phyloP scores from a whole-genome alignment of 1,284 basidiomycete species.

The Psilocybe mexicana region DNA sequence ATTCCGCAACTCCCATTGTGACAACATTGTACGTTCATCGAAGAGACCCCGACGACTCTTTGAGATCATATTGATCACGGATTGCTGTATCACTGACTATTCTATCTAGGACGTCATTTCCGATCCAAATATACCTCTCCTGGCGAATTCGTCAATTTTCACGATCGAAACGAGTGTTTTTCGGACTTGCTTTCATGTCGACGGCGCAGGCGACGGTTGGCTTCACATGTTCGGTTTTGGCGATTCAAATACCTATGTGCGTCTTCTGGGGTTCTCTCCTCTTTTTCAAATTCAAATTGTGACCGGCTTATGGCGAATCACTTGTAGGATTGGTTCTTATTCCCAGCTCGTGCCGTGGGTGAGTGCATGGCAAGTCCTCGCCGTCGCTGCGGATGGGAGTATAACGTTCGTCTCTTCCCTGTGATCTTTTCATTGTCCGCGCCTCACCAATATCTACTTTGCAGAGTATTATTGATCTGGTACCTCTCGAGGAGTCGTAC shows the following conservation, averaged over 20 bases:
- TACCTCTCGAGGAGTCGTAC: slow-evolving; percentile 25
- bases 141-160: slow-evolving; percentile 34
- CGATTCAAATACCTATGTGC: slow-evolving; percentile 21
- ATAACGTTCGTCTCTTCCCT: slow-evolving; percentile 23
- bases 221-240: slow-evolving; percentile 22
- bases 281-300: not conserved
- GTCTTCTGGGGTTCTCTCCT: not conserved
- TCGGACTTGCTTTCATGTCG: slow-evolving; percentile 24
- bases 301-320: not conserved
- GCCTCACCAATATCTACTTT: not conserved
- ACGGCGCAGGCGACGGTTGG: slow-evolving; percentile 26
- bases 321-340: slow-evolving; percentile 21
- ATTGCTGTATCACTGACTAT: not conserved
- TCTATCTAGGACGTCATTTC: slow-evolving; percentile 30
- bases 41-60: not conserved
- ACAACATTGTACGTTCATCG: slow-evolving; percentile 21
- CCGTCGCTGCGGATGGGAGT: slow-evolving; percentile 25
- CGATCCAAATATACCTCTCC: slow-evolving; percentile 35
- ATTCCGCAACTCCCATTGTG: slow-evolving; percentile 33
- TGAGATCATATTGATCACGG: not conserved
- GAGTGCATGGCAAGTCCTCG: slow-evolving; percentile 25
- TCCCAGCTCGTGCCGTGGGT: slow-evolving; percentile 24
- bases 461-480: slow-evolving; percentile 24
- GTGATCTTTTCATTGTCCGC: not conserved
- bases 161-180: slow-evolving; percentile 25